Evolutionary conservation across 441 rosid species (phyloP).

Genomic region (Theobroma grandiflorum): DNA sequence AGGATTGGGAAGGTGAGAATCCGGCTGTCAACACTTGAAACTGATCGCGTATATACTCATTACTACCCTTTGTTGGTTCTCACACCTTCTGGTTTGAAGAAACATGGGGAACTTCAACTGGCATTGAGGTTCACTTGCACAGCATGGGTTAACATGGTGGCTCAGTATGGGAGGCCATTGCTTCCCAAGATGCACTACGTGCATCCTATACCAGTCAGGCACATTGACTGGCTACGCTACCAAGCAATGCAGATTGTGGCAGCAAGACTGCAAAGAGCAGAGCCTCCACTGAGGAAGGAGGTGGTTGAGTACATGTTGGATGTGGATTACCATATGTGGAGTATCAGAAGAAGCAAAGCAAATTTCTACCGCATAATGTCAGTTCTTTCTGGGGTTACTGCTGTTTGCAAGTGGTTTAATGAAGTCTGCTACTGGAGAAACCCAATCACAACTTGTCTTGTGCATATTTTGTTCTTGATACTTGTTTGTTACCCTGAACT

Average conservation of each 20-base stretch:
- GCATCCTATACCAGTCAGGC: constrained; percentile 59
- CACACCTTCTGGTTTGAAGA: constrained; percentile 57
- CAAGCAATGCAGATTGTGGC: constrained; percentile 77
- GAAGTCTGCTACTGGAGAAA: constrained; percentile 70
- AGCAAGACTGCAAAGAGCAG: constrained; percentile 59
- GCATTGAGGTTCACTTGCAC: constrained; percentile 75
- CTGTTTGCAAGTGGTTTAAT: constrained; percentile 61
- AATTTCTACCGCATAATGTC: constrained; percentile 67
- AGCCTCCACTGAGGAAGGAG: constrained; percentile 71
- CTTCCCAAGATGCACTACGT: constrained; percentile 77
- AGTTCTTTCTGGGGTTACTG: constrained; percentile 53
- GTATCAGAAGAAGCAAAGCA: constrained; percentile 77
- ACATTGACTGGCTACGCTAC: constrained; percentile 62
- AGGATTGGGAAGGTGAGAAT: constrained; percentile 75
- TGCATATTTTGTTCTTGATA: constrained; percentile 63
- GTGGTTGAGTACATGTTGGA: constrained; percentile 75
- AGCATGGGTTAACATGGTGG: constrained; percentile 67
- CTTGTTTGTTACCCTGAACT: constrained; percentile 74
- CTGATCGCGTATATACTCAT: constrained; percentile 69
- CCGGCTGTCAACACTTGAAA: constrained; percentile 67
- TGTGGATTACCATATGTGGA: constrained; percentile 70
- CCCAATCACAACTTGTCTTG: constrained; percentile 63
- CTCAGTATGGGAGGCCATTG: constrained; percentile 68
- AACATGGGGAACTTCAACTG: constrained; percentile 69
- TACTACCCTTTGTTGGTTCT: constrained; percentile 68